These are phyloP conservation scores for Curvularia eragrostidis DNA, from an alignment of 2,329 filamentous ascomycete genomes.

Conservation along the genomic window DNA sequence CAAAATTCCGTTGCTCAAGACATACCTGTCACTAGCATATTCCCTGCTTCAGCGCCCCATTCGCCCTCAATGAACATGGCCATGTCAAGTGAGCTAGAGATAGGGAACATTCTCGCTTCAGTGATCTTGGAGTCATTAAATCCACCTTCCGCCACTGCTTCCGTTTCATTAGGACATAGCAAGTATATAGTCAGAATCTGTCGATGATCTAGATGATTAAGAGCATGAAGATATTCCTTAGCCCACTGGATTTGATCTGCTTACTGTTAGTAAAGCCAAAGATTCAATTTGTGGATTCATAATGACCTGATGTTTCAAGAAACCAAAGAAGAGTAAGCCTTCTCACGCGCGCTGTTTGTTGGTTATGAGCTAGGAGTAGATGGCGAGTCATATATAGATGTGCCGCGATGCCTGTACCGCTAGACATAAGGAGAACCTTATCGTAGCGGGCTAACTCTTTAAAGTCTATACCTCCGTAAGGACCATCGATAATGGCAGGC, in stretches of 20 bases:
- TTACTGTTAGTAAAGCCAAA: background rate
- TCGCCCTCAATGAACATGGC: constrained; percentile 9
- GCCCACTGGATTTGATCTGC: background rate
- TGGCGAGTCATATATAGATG: constrained; percentile 10
- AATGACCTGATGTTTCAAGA: constrained; percentile 1
- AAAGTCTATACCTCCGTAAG: background rate
- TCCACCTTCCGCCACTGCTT: too few relatives aligned
- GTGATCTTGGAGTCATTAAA: too few relatives aligned
- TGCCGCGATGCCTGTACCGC: constrained; percentile 14
- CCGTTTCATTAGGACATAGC: background rate
- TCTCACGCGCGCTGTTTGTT: constrained; percentile 14
- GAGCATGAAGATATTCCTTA: background rate
- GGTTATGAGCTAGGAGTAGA: constrained; percentile 13
- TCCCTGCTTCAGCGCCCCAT: constrained; percentile 10
- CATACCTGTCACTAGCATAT: constrained; percentile 14
- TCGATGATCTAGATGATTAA: background rate
- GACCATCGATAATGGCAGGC: background rate
- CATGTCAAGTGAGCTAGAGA: constrained; percentile 5
- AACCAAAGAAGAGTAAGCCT: constrained; percentile 15
- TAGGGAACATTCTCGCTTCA: too few relatives aligned
- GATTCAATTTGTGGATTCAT: background rate
- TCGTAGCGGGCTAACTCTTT: constrained; percentile 9
- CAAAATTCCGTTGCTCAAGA: background rate
- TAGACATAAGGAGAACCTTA: constrained; percentile 16
- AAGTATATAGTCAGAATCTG: background rate